These are phyloP conservation scores for Leishmania tropica DNA, from an alignment of 208 protist species.

Conservation along the genomic window DNA sequence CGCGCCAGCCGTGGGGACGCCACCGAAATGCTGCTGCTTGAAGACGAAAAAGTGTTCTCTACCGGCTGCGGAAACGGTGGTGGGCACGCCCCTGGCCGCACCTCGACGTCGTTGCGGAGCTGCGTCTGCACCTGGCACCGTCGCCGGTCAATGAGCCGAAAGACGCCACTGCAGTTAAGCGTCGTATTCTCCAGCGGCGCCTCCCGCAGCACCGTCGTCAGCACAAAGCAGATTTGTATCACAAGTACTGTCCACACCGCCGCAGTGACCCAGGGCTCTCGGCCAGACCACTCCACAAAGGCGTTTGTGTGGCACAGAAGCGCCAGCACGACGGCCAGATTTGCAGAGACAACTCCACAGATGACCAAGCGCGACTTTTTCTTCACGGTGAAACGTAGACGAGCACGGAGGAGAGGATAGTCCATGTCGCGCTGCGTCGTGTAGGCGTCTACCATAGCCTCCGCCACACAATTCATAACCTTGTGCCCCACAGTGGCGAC, in stretches of 20 bases:
- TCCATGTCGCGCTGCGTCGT: conserved; percentile 61
- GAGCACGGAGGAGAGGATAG: conserved; percentile 70
- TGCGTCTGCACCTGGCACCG: neutral
- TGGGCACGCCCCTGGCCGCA: neutral
- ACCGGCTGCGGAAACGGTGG: neutral
- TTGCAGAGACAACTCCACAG: conserved; percentile 43
- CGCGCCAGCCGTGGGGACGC: neutral
- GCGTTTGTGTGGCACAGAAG: conserved; percentile 55
- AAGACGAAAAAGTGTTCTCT: neutral
- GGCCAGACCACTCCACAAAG: conserved; percentile 44
- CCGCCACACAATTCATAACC: conserved; percentile 65
- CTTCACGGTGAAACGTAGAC: conserved; percentile 61
- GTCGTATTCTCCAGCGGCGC: conserved; percentile 5
- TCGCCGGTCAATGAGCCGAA: neutral
- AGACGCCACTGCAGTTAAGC: conserved; percentile 9
- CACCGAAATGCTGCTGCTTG: neutral
- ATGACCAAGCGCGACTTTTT: conserved; percentile 42
- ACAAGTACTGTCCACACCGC: conserved; percentile 23
- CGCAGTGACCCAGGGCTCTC: conserved; percentile 36
- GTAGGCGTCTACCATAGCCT: conserved; percentile 82
- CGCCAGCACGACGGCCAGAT: conserved; percentile 28
- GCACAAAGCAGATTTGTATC: conserved; percentile 31
- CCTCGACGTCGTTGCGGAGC: conserved; percentile 1
- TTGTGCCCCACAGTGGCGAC: conserved; percentile 79
- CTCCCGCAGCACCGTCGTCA: conserved; percentile 24